Evolutionary conservation across 768 basidiomycete species (phyloP), one percentile per base, ranked within the genome.

Genomic region (Scleroderma bovista): DNA sequence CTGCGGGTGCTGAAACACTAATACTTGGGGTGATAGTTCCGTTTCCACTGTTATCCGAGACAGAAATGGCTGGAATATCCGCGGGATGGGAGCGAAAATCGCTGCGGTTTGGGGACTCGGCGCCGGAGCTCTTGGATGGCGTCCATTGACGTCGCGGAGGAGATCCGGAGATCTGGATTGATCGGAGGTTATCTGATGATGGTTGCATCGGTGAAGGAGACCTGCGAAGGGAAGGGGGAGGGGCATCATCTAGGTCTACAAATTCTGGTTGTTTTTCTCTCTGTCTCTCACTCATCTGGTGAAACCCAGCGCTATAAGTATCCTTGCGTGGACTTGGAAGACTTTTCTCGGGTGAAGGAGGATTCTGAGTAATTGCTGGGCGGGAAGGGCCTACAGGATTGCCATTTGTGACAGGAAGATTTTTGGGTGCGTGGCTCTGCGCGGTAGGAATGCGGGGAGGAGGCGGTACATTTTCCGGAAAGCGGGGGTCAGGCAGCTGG

Each of bases 1-100:
- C 37, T 7, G 34, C 51, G 51, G 47, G 53, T 24, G 29, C 36
- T 23, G 58, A 71, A 26, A 74, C 58, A 42, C 60, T 68, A 44
- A 73, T 69, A 26, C 52, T 56, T 13, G 65, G 61, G 15, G 47
- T 17, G 31, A 12, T 45, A 45, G 31, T n/a, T 22, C 26, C 40
- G 29, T 22, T 36, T 17, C 7, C 33, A 29, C 52, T 52, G 22
- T 51, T 47, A 46, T 51, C 48, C 5, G 73, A 63, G 54, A 71
- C 62, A 16, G 69, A 62, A 47, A 74, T 73, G 53, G 62, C 75
- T n/a, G 75, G 72, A 32, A 80, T 72, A 57, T 75, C 68, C 4
- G 74, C 68, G 46, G 29, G 43, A 31, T 29, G 49, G 3, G 48
- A 41, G 37, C 37, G 22, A 12, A 10, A 24, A 13, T 44, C 8